Base-by-base conservation (phyloP, 1,284 basidiomycete species). In the Moniliophthora roreri region DNA sequence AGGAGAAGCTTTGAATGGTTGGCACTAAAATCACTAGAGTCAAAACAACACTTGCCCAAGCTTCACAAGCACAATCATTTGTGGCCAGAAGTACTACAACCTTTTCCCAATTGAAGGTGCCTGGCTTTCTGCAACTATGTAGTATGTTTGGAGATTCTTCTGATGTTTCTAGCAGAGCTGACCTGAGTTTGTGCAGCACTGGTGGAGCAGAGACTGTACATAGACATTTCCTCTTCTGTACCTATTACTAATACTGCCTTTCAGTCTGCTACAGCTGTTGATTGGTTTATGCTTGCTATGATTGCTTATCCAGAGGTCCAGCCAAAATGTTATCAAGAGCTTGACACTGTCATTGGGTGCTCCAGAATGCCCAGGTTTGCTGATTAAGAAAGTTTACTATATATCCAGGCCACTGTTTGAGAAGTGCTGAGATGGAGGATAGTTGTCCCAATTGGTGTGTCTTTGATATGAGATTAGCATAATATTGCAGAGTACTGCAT, bases 241-340 rank as follows among this genome's bases (percentile, higher is more conserved):
- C 40, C 10, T 24, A 34, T 6, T 11, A 23, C 32, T 21, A 9
- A 28, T 32, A 18, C 36, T 36, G 7, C 23, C 21, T 39, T 38
- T 21, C 32, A 57, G 55, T 56, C 48, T 1, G 50, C 53, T 59
- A 36, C 55, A 60, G 49, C 54, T 11, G 40, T 56, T 18, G 42
- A 38, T 20, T 44, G 42, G 10, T 58, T 60, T 42, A 36, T 58
- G 48, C 63, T 55, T 53, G 61, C 21, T 15, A 65, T 69, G 66
- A 50, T 62, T 1, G 53, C 60, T 21, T 59, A 64, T 50, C 69
- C 65, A 6, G 63, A 69, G n/a, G 58, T 66, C 28, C 63, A 65
- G 49, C 32, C 49, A 15, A 56, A 56, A 16, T 67, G 67, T 7
- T 66, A 66, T 51, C 57, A 48, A 26, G 66, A 71, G 49, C 59